phyloP scores from a whole-genome alignment of 2,329 filamentous ascomycete species.

The Cryphonectria parasitica region DNA sequence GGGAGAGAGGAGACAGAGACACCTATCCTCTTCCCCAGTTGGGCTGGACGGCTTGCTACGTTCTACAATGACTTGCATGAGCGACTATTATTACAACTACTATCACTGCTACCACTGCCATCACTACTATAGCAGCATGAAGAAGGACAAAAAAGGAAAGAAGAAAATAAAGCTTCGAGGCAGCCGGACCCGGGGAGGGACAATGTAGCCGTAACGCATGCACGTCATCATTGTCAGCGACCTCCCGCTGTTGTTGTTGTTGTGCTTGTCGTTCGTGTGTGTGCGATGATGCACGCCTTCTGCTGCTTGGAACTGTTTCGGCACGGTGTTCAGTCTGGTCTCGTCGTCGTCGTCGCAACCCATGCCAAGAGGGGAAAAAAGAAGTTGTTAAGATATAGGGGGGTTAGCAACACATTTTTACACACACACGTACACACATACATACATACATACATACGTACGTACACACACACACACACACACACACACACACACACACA shows the following conservation, averaged over 20 bases:
- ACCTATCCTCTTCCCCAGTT: too few relatives aligned
- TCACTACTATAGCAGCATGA: neutral
- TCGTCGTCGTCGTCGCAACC: neutral
- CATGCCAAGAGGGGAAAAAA: neutral
- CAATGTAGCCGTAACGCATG: slow-evolving; percentile 22
- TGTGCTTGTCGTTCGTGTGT: neutral
- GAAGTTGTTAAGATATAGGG: neutral
- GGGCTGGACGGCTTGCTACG: slow-evolving; percentile 3
- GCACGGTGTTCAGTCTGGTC: slow-evolving; percentile 12
- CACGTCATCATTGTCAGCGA: neutral
- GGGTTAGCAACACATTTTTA: neutral
- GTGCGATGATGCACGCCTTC: neutral
- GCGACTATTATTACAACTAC: neutral
- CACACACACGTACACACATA: too few relatives aligned
- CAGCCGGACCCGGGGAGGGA: slow-evolving; percentile 13
- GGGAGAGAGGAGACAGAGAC: neutral
- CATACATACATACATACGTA: too few relatives aligned
- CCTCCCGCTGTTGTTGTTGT: neutral
- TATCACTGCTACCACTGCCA: neutral
- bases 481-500: too few relatives aligned
- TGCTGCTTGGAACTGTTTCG: neutral
- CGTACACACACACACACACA: too few relatives aligned
- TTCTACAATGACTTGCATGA: slow-evolving; percentile 2
- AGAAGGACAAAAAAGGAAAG: neutral
- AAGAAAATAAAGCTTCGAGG: neutral